These are phyloP conservation scores for Aspergillus alliaceus DNA, from an alignment of 2,329 filamentous ascomycete genomes.

Conservation along the genomic window DNA sequence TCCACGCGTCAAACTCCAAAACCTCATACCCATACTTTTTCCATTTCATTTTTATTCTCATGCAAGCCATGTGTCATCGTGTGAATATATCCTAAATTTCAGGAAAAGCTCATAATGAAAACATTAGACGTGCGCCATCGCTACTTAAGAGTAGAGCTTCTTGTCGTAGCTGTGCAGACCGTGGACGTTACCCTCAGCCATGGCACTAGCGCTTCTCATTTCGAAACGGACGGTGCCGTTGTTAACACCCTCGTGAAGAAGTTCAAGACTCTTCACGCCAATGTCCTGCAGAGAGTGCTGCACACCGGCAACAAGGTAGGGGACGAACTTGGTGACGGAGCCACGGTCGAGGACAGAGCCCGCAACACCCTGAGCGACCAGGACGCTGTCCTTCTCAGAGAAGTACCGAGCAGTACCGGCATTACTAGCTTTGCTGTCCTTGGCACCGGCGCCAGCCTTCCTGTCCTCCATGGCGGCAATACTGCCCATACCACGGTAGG, in stretches of 20 bases:
- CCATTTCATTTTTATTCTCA: conserved; percentile 20
- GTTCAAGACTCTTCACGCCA: conserved; percentile 75
- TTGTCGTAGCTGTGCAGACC: conserved; percentile 98
- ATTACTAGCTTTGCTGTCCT: conserved; percentile 70
- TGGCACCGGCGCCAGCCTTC: conserved; percentile 77
- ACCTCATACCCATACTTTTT: conserved; percentile 32
- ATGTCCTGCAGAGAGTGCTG: conserved; percentile 98
- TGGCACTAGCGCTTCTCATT: conserved; percentile 87
- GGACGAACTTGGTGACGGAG: conserved; percentile 90
- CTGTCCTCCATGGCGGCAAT: conserved; percentile 99
- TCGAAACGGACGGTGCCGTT: conserved; percentile 84
- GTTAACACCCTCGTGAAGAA: conserved; percentile 72
- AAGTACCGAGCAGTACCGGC: conserved; percentile 98
- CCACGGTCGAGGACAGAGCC: conserved; percentile 62
- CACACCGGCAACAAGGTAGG: conserved; percentile 90
- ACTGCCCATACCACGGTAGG: conserved; percentile 97
- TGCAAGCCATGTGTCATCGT: conserved; percentile 29
- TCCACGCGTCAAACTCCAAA: conserved; percentile 33
- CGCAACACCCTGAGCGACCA: conserved; percentile 95
- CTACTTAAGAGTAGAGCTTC: conserved; percentile 86
- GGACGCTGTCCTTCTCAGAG: conserved; percentile 89
- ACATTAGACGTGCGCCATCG: conserved; percentile 12
- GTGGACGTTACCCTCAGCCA: conserved; percentile 95
- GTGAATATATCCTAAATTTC: conserved; percentile 21
- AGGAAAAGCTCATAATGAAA: conserved; percentile 17